phyloP scores from a whole-genome alignment of 768 basidiomycete genomes.

The Termitomyces sp. region DNA sequence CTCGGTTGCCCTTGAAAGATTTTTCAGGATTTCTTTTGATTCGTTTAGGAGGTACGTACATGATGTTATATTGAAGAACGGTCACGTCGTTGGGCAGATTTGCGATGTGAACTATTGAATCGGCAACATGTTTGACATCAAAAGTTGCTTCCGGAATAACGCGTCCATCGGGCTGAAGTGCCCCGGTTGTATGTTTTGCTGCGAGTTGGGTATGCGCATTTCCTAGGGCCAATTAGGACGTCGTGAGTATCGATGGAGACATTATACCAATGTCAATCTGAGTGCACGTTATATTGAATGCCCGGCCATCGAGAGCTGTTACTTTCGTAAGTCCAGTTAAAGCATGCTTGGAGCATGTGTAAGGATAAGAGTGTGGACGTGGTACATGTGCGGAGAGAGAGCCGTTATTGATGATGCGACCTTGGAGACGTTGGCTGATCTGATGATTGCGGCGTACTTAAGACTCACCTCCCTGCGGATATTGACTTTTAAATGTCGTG shows the following conservation, averaged over 20 bases:
- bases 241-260: not conserved
- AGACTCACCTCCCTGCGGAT: constrained; percentile 62
- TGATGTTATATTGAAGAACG: constrained; percentile 67
- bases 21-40: not conserved
- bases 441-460: not conserved
- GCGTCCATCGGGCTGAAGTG: constrained; percentile 66
- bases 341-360: constrained; percentile 79
- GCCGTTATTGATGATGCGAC: constrained; percentile 84
- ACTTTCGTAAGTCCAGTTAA: constrained; percentile 72
- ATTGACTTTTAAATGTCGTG: constrained; percentile 65
- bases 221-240: constrained; percentile 29
- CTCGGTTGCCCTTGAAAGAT: constrained; percentile 18
- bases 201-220: constrained; percentile 69
- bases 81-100: constrained; percentile 63
- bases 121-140: constrained; percentile 67
- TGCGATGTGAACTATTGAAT: constrained; percentile 68
- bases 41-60: constrained; percentile 40
- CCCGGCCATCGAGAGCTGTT: constrained; percentile 72
- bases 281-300: constrained; percentile 67
- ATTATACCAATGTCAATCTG: constrained; percentile 76
- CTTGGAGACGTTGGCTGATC: constrained; percentile 23
- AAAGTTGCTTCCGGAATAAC: constrained; percentile 56
- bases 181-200: constrained; percentile 38
- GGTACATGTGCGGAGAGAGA: constrained; percentile 71
- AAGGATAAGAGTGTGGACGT: constrained; percentile 57